Base-by-base conservation (phyloP, 1,284 basidiomycete genomes). In the Rhizopogon parksii region DNA sequence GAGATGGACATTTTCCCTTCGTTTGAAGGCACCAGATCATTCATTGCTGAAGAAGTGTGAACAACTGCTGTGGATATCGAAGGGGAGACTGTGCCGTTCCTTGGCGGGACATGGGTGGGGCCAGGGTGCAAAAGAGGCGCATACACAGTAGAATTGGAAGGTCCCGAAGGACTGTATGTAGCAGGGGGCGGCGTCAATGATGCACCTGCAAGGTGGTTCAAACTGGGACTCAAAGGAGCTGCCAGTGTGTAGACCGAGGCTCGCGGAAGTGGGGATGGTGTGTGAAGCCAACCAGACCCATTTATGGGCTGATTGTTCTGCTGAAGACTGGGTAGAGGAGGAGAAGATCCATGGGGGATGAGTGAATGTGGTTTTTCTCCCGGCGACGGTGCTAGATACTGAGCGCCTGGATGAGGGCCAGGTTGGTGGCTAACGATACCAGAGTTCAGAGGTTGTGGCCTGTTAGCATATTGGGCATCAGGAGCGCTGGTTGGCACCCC, bases 1-100 rank as follows among this genome's bases (percentile, higher is more conserved):
- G 85, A 80, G 21, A 90, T 74, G 12, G 83, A 86, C 69, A 89
- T 74, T 60, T 80, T 83, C 15, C 81, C 79, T 60, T 85, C 83
- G 52, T 84, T 76, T 4, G 64, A 45, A 2, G 61, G 50, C 0
- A 56, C 47, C 9, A 43, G 30, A 4, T 58, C 54, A 21, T 15
- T 46, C n/a, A 46, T 55, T 4, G 50, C 25, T 17, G 36, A 35
- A 17, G 59, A 39, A 6, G 54, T 37, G 27, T 24, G 14, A 4
- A 40, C 30, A n/a, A 53, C 19, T 3, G 54, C 52, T 1, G 27
- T 3, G 8, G 46, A 2, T 43, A 62, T 3, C 3, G 66, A 54
- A 7, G 61, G 65, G 1, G 64, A 57, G 0, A 55, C 55, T 7
- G 58, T 57, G 55, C 58, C 36, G 4, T 60, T 52, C 7, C 60